Conservation (phyloP, 2,329 filamentous ascomycete species). For the Fusarium marasasianum region DNA sequence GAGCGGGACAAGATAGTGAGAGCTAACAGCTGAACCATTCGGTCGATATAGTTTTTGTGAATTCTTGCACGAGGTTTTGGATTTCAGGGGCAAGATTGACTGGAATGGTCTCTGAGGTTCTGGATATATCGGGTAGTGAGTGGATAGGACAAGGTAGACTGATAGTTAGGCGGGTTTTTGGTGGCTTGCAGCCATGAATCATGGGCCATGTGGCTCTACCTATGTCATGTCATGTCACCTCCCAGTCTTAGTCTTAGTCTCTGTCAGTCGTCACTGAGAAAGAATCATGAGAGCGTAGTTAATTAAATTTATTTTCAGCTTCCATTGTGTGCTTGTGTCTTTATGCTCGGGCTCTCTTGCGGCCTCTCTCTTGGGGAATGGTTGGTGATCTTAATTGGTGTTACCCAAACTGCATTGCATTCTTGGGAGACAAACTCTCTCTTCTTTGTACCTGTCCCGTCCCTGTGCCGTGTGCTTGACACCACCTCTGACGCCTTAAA, state of each 20-base stretch:
- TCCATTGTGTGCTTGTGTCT: background rate
- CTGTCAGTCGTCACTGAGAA: background rate
- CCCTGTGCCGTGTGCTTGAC: constrained; percentile 9
- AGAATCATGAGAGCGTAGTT: background rate
- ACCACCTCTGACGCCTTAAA: constrained; percentile 13
- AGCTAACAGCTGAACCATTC: background rate
- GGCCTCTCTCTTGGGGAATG: background rate
- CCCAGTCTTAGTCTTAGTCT: background rate
- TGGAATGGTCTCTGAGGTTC: constrained; percentile 31
- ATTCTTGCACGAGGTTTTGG: constrained; percentile 25
- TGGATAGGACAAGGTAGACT: background rate
- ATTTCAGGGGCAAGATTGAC: constrained; percentile 23
- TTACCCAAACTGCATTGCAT: constrained; percentile 30
- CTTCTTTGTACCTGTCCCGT: constrained; percentile 7
- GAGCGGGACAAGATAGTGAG: background rate
- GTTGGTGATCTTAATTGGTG: constrained; percentile 13
- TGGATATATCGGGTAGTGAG: constrained; percentile 3
- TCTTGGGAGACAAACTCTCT: constrained; percentile 25
- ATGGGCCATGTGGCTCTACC: constrained; percentile 17
- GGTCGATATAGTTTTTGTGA: constrained; percentile 30
- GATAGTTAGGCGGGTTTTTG: background rate
- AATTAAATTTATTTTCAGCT: background rate
- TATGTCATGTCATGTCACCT: background rate
- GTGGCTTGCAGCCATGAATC: constrained; percentile 32
- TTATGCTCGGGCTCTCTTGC: constrained; percentile 9